Evolutionary conservation across 768 basidiomycete genomes (phyloP).

Genomic region (Podaxis sp.): DNA sequence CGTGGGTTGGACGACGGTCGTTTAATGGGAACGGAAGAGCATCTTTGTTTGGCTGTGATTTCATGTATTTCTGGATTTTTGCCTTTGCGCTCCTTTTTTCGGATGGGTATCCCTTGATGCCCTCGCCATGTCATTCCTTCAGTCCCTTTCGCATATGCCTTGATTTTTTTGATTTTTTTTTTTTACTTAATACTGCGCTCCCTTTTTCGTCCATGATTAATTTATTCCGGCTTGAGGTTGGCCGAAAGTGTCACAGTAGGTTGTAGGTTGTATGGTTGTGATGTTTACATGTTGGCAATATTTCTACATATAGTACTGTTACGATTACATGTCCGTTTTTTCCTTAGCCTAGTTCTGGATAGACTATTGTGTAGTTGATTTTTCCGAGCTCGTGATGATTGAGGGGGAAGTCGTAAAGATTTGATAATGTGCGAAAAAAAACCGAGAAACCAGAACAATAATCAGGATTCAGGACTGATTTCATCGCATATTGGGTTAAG

Average conservation of each 20-base stretch:
- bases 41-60: not conserved
- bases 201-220: not conserved
- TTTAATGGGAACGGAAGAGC: not conserved
- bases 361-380: not conserved
- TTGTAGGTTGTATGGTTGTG: not conserved
- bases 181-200: not conserved
- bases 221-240: not conserved
- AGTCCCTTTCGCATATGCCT: not conserved
- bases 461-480: too few species aligned
- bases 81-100: not conserved
- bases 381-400: not conserved
- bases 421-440: not conserved
- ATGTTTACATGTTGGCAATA: not conserved
- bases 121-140: not conserved
- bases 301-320: slow-evolving; percentile 6
- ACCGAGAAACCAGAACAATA: too few species aligned
- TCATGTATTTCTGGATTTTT: not conserved
- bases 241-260: too few species aligned
- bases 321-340: not conserved
- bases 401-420: not conserved
- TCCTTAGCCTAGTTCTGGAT: not conserved
- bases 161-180: not conserved
- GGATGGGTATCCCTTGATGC: not conserved
- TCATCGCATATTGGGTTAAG: too few species aligned
- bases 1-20: not conserved